phyloP scores from a whole-genome alignment of 495 filamentous ascomycete genomes.

The Tuber indicum region DNA sequence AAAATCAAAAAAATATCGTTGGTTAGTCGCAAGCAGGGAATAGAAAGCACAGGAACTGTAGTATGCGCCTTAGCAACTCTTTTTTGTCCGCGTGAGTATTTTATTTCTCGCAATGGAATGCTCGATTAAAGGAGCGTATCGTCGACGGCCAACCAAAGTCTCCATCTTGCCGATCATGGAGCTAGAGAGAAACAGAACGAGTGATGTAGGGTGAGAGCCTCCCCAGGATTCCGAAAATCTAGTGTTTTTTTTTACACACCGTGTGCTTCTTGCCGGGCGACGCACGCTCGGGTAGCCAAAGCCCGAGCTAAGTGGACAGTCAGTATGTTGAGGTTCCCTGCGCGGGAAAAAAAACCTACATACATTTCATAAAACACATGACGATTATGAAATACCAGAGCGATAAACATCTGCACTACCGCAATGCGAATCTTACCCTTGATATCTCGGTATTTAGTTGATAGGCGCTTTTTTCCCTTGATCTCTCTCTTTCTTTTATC shows the following conservation, averaged over 20 bases:
- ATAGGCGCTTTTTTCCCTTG: slow-evolving; percentile 2
- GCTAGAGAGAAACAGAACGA: not conserved
- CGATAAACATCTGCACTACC: slow-evolving; percentile 1
- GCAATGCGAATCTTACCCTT: slow-evolving; percentile 1
- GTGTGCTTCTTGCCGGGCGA: not conserved
- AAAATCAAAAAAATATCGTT: slow-evolving; percentile 2
- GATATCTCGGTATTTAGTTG: not conserved
- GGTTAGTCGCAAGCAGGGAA: not conserved
- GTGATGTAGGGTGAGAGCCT: slow-evolving; percentile 2
- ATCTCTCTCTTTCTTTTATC: not conserved
- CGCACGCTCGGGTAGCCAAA: not conserved
- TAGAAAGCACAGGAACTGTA: not conserved
- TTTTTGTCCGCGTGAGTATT: not conserved
- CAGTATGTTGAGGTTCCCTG: not conserved
- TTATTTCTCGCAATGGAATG: not conserved
- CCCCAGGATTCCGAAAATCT: not conserved
- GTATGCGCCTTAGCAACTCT: not conserved
- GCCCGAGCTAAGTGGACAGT: not conserved
- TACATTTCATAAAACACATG: not conserved
- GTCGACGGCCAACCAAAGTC: not conserved
- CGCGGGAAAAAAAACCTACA: not conserved
- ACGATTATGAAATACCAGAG: not conserved
- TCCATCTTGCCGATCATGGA: not conserved
- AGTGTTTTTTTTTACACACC: not conserved
- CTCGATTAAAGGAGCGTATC: not conserved